Conservation (phyloP, 2,329 filamentous ascomycete species). For the Fusarium buxicola region DNA sequence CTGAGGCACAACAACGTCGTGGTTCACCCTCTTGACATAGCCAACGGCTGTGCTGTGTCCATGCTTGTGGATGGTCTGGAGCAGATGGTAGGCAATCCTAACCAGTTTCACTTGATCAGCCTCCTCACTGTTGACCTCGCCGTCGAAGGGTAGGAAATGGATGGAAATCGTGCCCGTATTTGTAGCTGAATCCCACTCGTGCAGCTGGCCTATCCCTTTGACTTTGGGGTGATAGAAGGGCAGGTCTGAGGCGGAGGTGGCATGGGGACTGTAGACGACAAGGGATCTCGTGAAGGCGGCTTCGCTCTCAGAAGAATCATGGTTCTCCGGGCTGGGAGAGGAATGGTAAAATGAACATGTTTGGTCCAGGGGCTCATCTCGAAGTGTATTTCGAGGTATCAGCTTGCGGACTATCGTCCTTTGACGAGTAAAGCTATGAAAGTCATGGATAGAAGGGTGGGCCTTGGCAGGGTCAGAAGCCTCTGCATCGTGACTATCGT, state of each 20-base stretch:
- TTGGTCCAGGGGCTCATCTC: constrained; percentile 82
- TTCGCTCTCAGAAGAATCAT: constrained; percentile 30
- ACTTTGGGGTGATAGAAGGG: constrained; percentile 92
- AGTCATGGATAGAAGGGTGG: constrained; percentile 3
- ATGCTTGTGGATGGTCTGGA: constrained; percentile 78
- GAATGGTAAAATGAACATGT: constrained; percentile 79
- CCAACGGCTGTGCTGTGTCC: constrained; percentile 72
- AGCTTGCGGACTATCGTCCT: constrained; percentile 80
- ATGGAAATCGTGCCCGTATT: constrained; percentile 66
- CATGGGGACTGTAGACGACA: constrained; percentile 84
- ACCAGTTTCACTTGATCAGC: constrained; percentile 61
- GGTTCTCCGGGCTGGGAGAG: constrained; percentile 16
- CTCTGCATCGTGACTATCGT: constrained; percentile 37
- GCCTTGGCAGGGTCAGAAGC: not conserved
- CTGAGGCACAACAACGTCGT: constrained; percentile 84
- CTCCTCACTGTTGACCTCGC: constrained; percentile 36
- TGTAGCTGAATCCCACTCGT: constrained; percentile 67
- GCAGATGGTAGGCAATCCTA: constrained; percentile 75
- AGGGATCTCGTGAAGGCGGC: constrained; percentile 49
- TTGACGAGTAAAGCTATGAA: constrained; percentile 54
- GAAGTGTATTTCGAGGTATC: constrained; percentile 82
- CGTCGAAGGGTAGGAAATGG: constrained; percentile 67
- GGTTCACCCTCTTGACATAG: constrained; percentile 84
- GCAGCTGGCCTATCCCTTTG: constrained; percentile 78
- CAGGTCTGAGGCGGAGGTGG: constrained; percentile 68